Evolutionary conservation across 2,329 filamentous ascomycete species (phyloP).

Genomic region (Tolypocladium tundrense): DNA sequence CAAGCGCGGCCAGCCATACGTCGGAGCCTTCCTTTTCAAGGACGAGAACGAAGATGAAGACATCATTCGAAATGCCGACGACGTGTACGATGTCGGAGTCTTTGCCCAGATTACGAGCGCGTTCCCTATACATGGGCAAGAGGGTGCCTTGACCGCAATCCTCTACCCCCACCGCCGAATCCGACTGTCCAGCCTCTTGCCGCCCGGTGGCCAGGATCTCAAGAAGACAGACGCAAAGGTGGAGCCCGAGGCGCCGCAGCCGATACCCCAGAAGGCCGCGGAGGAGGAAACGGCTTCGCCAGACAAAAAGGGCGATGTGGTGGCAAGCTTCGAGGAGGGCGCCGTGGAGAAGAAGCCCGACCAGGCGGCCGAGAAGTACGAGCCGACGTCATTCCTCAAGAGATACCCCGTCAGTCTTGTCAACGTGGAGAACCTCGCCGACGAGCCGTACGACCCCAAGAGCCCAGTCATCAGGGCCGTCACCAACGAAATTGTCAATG

Average conservation of each 20-base stretch:
- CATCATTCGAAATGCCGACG: constrained; percentile 78
- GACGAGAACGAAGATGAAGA: constrained; percentile 92
- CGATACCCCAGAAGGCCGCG: constrained; percentile 42
- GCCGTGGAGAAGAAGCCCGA: constrained; percentile 50
- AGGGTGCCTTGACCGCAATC: constrained; percentile 79
- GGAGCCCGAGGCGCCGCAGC: constrained; percentile 42
- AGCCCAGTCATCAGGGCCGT: constrained; percentile 82
- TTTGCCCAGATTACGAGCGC: constrained; percentile 97
- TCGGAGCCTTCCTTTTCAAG: constrained; percentile 94
- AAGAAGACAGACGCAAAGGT: constrained; percentile 42
- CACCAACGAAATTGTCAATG: constrained; percentile 96
- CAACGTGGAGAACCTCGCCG: constrained; percentile 84
- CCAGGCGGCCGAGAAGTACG: constrained; percentile 49
- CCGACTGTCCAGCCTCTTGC: constrained; percentile 73
- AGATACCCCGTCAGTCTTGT: constrained; percentile 90
- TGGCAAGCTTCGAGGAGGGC: constrained; percentile 90
- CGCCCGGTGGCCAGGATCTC: constrained; percentile 46
- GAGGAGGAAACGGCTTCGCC: constrained; percentile 38
- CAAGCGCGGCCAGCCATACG: constrained; percentile 92
- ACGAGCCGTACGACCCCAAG: constrained; percentile 84
- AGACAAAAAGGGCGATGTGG: constrained; percentile 84
- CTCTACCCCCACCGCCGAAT: constrained; percentile 94
- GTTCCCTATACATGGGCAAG: constrained; percentile 81
- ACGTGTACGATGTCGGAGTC: constrained; percentile 92
- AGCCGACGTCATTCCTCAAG: constrained; percentile 82